These are phyloP conservation scores for Alternaria sp. DNA, from an alignment of 2,329 filamentous ascomycete species.

Conservation along the genomic window DNA sequence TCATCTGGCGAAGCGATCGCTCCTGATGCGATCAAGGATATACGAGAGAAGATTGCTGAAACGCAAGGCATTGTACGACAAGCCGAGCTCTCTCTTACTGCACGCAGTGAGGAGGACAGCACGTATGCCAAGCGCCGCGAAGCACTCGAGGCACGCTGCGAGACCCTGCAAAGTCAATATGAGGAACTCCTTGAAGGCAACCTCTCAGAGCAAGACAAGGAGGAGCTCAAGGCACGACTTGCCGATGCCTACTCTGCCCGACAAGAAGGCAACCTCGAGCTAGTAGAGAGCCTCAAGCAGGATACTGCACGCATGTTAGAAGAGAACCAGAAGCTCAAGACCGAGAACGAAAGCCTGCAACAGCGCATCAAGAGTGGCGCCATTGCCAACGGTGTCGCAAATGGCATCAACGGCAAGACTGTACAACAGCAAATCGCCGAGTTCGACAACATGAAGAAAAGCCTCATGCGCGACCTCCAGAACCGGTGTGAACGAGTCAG, in stretches of 20 bases:
- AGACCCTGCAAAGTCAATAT: slow-evolving; percentile 80
- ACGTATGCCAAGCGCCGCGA: slow-evolving; percentile 70
- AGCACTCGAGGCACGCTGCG: slow-evolving; percentile 79
- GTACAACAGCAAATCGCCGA: slow-evolving; percentile 98
- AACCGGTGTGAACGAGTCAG: slow-evolving; percentile 90
- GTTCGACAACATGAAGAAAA: slow-evolving; percentile 99
- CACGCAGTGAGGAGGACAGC: slow-evolving; percentile 69
- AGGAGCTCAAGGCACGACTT: slow-evolving; percentile 82
- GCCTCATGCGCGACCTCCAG: slow-evolving; percentile 96
- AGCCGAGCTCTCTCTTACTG: slow-evolving; percentile 85
- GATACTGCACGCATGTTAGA: slow-evolving; percentile 80
- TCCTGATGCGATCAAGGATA: slow-evolving; percentile 78
- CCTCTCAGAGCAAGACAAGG: slow-evolving; percentile 77
- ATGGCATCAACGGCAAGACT: slow-evolving; percentile 79
- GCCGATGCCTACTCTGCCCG: slow-evolving; percentile 79
- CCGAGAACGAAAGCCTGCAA: slow-evolving; percentile 81
- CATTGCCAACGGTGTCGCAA: slow-evolving; percentile 66
- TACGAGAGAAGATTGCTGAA: slow-evolving; percentile 82
- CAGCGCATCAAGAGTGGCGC: slow-evolving; percentile 72
- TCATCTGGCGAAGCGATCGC: slow-evolving; percentile 79
- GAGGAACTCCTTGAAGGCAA: slow-evolving; percentile 83
- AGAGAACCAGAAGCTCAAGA: slow-evolving; percentile 82
- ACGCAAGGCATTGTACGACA: slow-evolving; percentile 93
- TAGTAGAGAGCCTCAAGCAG: slow-evolving; percentile 77
- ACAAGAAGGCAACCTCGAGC: slow-evolving; percentile 74